Evolutionary conservation across 2,329 filamentous ascomycete species (phyloP), one percentile per base, ranked within the genome.

Genomic region (Cladorrhinum sp.): DNA sequence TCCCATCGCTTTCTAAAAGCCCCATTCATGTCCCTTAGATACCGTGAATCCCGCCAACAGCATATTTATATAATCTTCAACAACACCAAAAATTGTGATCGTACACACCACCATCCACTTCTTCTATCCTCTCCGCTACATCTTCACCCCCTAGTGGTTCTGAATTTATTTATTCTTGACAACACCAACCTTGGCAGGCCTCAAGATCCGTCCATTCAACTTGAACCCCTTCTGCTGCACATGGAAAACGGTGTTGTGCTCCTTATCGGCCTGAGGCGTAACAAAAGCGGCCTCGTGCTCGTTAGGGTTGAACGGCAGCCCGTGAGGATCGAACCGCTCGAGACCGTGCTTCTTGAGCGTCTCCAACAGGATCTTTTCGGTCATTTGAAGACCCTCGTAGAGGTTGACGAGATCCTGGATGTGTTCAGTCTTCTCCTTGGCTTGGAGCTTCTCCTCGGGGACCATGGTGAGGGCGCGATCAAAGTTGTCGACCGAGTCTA

Each of bases 241-340:
- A 74, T 89, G 87, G 79, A 98, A 95, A 71, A 97, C 91, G 59
- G 87, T 90, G 69, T 91, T 92, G 71, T 98, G 87, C 76, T 96
- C 90, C 82, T 96, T 96, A 68, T 86, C 92, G 57, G 87, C 84
- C 79, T 92, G 86, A 49, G 92, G 91, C 9, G 91, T 87, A 88
- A 96, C 93, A 79, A 98, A 98, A 22, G 91, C 95, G 38, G 95
- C 95, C 82, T 99, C 95, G 75, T 98, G 95, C 77, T 91, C 84
- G 77, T 97, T 97, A 67, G 95, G 93, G 79, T 99, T 89, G 81
- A 99, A 99, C 77, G 91, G 92, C 74, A 95, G 89, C 69, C 86
- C 84, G 66, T 85, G 79, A 18, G 95, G 93, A 73, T 93, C 87
- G 74, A 96, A 91, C 68, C 93, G 84, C 81, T 96, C 91, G 64